These are phyloP conservation scores for Pseudogymnoascus sp. DNA, from an alignment of 2,329 filamentous ascomycete species.

Conservation along the genomic window DNA sequence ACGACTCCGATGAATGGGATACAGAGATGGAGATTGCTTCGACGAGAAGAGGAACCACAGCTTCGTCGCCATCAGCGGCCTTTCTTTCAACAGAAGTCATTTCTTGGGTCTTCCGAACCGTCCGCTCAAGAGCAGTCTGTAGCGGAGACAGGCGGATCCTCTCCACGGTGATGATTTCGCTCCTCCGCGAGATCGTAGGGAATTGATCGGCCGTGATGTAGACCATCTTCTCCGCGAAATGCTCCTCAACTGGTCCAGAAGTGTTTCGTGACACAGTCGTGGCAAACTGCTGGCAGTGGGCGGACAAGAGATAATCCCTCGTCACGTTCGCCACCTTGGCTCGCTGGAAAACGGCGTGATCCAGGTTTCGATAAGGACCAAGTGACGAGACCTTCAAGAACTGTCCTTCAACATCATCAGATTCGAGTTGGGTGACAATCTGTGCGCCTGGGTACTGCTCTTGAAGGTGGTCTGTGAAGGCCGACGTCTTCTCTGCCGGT, in stretches of 20 bases:
- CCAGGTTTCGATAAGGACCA: constrained; percentile 73
- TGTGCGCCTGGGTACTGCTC: constrained; percentile 82
- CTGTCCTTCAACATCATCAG: constrained; percentile 83
- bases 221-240: constrained; percentile 75
- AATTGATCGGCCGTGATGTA: constrained; percentile 82
- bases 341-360: constrained; percentile 79
- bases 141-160: constrained; percentile 61
- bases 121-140: constrained; percentile 85
- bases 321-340: constrained; percentile 77
- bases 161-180: constrained; percentile 68
- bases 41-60: constrained; percentile 60
- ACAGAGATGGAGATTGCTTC: constrained; percentile 74
- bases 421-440: constrained; percentile 62
- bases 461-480: constrained; percentile 87
- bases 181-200: constrained; percentile 82
- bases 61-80: constrained; percentile 65
- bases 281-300: constrained; percentile 72
- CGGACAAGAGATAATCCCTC: constrained; percentile 78
- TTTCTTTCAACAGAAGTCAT: constrained; percentile 70
- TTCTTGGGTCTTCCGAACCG: constrained; percentile 84
- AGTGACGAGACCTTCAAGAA: constrained; percentile 78
- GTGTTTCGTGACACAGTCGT: constrained; percentile 67
- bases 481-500: constrained; percentile 66
- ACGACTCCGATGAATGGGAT: constrained; percentile 66
- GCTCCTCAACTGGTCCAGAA: constrained; percentile 61